These are phyloP conservation scores for Pisolithus microcarpus DNA, from an alignment of 768 basidiomycete genomes.

Conservation along the genomic window DNA sequence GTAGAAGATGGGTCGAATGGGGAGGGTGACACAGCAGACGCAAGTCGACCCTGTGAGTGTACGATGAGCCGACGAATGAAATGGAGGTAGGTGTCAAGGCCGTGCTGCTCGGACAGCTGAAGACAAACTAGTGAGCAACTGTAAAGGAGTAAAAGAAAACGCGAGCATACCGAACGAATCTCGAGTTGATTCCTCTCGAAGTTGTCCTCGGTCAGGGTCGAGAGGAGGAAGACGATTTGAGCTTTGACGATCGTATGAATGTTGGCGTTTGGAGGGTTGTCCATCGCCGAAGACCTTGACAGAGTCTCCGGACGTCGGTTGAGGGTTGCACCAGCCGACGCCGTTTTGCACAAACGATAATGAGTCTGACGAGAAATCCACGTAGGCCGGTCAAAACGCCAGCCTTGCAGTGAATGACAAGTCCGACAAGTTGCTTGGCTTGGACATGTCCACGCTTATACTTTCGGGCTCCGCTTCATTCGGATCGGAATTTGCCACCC, in stretches of 20 bases:
- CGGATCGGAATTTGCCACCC: background rate
- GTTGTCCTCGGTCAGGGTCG: constrained; percentile 94
- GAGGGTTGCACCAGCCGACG: constrained; percentile 60
- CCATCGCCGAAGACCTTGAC: constrained; percentile 77
- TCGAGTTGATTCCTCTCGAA: constrained; percentile 91
- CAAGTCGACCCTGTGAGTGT: constrained; percentile 70
- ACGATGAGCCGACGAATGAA: constrained; percentile 94
- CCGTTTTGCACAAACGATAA: constrained; percentile 44
- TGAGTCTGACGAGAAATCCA: constrained; percentile 28
- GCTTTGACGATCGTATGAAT: constrained; percentile 92
- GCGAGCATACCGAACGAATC: constrained; percentile 78
- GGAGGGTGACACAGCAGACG: constrained; percentile 51
- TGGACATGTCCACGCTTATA: background rate
- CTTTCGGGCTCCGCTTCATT: too few relatives aligned
- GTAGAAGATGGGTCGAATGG: constrained; percentile 69
- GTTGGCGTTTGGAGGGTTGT: constrained; percentile 75
- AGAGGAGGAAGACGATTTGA: constrained; percentile 95
- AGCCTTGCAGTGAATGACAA: constrained; percentile 21
- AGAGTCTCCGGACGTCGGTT: constrained; percentile 69
- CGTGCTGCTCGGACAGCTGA: constrained; percentile 95
- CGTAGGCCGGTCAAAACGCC: constrained; percentile 27
- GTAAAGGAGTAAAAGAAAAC: constrained; percentile 7
- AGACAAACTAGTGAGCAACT: constrained; percentile 12
- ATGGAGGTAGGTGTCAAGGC: constrained; percentile 93
- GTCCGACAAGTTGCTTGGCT: background rate